A percentile compares a stretch with the other conserved stretches of the same genome.
Conservation (phyloP, 1,284 basidiomycete species). For the Cryptococcus hybrid region DNA sequence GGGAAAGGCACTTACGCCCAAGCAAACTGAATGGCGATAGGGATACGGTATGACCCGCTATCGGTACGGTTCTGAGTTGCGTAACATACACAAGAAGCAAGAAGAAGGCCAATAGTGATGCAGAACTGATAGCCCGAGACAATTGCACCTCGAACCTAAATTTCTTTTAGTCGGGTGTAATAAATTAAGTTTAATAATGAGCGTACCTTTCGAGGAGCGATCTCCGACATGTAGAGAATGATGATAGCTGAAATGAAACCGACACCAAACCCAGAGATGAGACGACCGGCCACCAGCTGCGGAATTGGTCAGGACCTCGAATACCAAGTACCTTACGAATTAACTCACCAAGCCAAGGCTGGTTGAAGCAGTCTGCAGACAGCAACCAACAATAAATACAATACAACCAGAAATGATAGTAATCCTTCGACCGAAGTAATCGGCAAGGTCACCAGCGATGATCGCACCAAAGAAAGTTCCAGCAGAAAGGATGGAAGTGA, state of each 20-base stretch:
- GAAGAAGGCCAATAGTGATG: slow-evolving; percentile 77
- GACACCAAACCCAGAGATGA: slow-evolving; percentile 54
- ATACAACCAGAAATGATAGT: slow-evolving; percentile 49
- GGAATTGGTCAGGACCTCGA: not conserved
- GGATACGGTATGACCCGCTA: slow-evolving; percentile 71
- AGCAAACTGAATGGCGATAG: slow-evolving; percentile 69
- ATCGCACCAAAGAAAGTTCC: slow-evolving; percentile 51
- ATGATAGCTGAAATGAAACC: slow-evolving; percentile 54
- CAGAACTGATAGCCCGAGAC: slow-evolving; percentile 78
- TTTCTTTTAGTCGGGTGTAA: too few species aligned
- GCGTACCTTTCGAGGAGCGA: slow-evolving; percentile 62
- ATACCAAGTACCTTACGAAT: not conserved
- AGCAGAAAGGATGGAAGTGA: slow-evolving; percentile 51
- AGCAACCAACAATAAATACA: slow-evolving; percentile 50
- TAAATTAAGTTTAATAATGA: too few species aligned
- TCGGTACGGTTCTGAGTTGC: slow-evolving; percentile 62
- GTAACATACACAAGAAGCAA: slow-evolving; percentile 73
- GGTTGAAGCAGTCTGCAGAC: slow-evolving; percentile 50
- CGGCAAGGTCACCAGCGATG: slow-evolving; percentile 51
- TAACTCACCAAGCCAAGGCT: slow-evolving; percentile 37
- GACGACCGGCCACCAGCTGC: slow-evolving; percentile 48
- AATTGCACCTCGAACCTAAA: slow-evolving; percentile 64
- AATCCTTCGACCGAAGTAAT: slow-evolving; percentile 47
- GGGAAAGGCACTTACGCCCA: slow-evolving; percentile 31
- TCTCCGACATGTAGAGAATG: slow-evolving; percentile 66